Evolutionary conservation across 169 alveolate genomes (phyloP), one percentile per base, ranked within the genome.

Genomic region (Cryptosporidium ryanae): DNA sequence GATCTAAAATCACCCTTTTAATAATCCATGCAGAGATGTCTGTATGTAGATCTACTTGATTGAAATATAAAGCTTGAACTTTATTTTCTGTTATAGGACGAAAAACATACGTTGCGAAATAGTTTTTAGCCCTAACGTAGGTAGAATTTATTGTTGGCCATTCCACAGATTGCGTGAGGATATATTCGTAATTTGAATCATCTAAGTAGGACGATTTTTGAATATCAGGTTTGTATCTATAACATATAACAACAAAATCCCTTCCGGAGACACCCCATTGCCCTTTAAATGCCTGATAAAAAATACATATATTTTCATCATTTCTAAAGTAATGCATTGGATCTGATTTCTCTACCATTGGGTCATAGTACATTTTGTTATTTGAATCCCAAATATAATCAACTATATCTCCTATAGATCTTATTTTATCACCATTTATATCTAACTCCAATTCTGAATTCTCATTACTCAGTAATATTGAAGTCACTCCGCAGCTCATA

Each of bases 211-310:
- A 23, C 7, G 27, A 32, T 13, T 48, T 50, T 15, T 70, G 34
- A 55, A 70, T 48, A 34, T 76, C 59, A 32, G 76, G 61, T 15
- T 76, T 76, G 15, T 21, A 34, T 76, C 87, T 76, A 21, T 76
- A 76, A n/a, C 87, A 76, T 18, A 76, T 76, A 13, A 76, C 87
- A 34, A 76, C 87, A 61, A 76, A 76, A 43, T 76, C 87, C 63
- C 87, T 76, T 21, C 87, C 87, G 23, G 87, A 55, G n/a, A 76
- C 87, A n/a, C 87, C 87, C 87, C 87, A 76, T 18, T 76, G 87
- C 38, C 87, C 87, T 23, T 76, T 76, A 76, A 76, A 76, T 57
- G 87, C 87, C 44, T 76, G 87, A 38, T 76, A 76, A 10, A 76
- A 55, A 34, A 76, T 76, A 59, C 87, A 76, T 27, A 76, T 76